These are phyloP conservation scores for Nigrograna mackinnonii DNA, from an alignment of 2,329 filamentous ascomycete genomes.

Conservation along the genomic window DNA sequence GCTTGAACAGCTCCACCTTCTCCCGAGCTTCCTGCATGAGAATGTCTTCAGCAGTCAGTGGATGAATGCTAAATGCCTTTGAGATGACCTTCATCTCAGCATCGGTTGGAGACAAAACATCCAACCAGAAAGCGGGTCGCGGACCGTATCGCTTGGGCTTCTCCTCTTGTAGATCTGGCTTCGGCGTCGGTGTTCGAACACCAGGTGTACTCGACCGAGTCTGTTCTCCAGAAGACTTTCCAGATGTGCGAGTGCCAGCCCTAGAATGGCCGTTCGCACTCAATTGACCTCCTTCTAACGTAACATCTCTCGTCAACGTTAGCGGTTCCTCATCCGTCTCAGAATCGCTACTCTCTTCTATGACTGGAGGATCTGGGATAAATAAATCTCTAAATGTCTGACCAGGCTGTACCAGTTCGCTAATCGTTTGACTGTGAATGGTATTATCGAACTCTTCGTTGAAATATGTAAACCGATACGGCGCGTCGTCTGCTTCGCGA, in stretches of 20 bases:
- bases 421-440: conserved; percentile 94
- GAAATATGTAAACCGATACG: conserved; percentile 97
- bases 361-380: conserved; percentile 73
- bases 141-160: conserved; percentile 63
- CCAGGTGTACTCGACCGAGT: conserved; percentile 57
- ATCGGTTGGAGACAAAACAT: conserved; percentile 88
- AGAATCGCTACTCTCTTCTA: conserved; percentile 69
- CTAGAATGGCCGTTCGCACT: conserved; percentile 31
- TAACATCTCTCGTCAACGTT: conserved; percentile 11
- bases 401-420: conserved; percentile 85
- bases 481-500: conserved; percentile 82
- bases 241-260: conserved; percentile 24
- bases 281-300: conserved; percentile 11
- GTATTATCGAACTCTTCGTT: conserved; percentile 96
- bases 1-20: conserved; percentile 95
- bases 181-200: conserved; percentile 49
- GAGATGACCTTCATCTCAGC: conserved; percentile 93
- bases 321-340: conserved; percentile 60
- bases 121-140: conserved; percentile 94
- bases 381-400: conserved; percentile 86
- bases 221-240: conserved; percentile 37
- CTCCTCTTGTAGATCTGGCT: conserved; percentile 27
- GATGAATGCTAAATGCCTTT: conserved; percentile 94
- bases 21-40: conserved; percentile 96
- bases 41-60: conserved; percentile 93